Conservation (phyloP, 2,329 filamentous ascomycete genomes). For the Tolypocladium capitatum region DNA sequence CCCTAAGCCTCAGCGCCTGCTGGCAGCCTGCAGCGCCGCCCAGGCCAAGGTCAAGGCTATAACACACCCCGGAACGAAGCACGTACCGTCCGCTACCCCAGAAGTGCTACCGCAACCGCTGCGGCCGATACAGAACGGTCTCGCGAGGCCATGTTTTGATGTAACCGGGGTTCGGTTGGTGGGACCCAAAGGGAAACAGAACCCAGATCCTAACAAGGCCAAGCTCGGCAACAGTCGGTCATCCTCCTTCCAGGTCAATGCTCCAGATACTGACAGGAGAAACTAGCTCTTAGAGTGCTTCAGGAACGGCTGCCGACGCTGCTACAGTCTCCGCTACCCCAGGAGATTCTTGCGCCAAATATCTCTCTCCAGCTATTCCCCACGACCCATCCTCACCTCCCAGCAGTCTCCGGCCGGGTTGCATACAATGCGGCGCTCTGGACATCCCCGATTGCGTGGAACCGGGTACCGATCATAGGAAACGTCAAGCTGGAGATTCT, state of each 20-base stretch:
- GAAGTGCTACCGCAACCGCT: not conserved
- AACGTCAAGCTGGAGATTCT: conserved; percentile 81
- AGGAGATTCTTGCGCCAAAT: conserved; percentile 63
- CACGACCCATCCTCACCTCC: conserved; percentile 74
- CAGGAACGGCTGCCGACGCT: conserved; percentile 55
- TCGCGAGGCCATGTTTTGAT: conserved; percentile 16
- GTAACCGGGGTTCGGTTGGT: conserved; percentile 16
- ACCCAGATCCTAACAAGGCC: conserved; percentile 42
- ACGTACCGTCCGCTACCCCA: conserved; percentile 1
- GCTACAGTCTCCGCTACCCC: conserved; percentile 53
- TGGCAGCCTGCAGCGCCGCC: conserved; percentile 13
- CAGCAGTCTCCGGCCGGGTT: conserved; percentile 79
- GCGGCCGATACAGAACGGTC: not conserved
- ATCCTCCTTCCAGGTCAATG: not conserved
- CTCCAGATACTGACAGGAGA: not conserved
- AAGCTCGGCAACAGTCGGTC: conserved; percentile 50
- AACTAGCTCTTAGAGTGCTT: conserved; percentile 46
- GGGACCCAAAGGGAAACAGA: conserved; percentile 17
- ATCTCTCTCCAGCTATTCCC: conserved; percentile 60
- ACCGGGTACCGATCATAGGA: conserved; percentile 76
- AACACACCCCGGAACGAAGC: conserved; percentile 2
- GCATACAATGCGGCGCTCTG: conserved; percentile 88
- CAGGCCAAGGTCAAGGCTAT: conserved; percentile 17
- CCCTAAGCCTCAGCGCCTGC: conserved; percentile 7
- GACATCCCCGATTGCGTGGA: conserved; percentile 95